These are phyloP conservation scores for Acacia concinna DNA, from an alignment of 331 rosid species.

Conservation along the genomic window DNA sequence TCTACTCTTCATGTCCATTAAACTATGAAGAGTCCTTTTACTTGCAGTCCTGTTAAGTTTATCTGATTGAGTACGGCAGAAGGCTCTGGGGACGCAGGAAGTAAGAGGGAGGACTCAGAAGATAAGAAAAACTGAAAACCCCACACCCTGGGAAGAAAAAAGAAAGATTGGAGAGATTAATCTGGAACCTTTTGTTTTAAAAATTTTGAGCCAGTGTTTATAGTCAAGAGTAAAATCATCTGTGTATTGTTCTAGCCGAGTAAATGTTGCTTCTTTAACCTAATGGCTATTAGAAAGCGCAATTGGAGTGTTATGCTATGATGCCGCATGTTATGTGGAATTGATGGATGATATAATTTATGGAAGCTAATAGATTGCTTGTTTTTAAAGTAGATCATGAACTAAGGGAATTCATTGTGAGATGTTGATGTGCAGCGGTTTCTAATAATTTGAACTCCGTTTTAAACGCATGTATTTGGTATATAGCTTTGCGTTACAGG, in stretches of 20 bases:
- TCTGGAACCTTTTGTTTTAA: neutral
- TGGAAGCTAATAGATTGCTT: neutral
- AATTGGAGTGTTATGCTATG: neutral
- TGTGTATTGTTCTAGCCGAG: neutral
- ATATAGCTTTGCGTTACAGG: neutral
- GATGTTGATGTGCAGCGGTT: conserved; percentile 11
- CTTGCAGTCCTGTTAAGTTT: neutral
- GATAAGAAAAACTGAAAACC: neutral
- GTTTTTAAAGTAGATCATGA: conserved; percentile 4
- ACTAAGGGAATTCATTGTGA: conserved; percentile 9
- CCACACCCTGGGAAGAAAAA: neutral
- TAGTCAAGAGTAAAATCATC: neutral
- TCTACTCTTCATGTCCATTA: neutral
- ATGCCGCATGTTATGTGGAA: neutral
- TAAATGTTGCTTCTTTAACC: neutral
- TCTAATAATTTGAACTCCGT: neutral
- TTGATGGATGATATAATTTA: neutral
- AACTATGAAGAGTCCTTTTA: neutral
- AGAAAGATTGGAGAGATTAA: neutral
- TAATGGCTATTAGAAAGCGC: neutral
- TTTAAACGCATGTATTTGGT: neutral
- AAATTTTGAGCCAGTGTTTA: neutral
- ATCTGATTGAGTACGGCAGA: neutral
- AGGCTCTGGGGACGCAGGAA: neutral
- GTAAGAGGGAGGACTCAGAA: neutral